These are phyloP conservation scores for Saccharum hybrid DNA, from an alignment of 202 grass and related monocot genomes.

Conservation along the genomic window DNA sequence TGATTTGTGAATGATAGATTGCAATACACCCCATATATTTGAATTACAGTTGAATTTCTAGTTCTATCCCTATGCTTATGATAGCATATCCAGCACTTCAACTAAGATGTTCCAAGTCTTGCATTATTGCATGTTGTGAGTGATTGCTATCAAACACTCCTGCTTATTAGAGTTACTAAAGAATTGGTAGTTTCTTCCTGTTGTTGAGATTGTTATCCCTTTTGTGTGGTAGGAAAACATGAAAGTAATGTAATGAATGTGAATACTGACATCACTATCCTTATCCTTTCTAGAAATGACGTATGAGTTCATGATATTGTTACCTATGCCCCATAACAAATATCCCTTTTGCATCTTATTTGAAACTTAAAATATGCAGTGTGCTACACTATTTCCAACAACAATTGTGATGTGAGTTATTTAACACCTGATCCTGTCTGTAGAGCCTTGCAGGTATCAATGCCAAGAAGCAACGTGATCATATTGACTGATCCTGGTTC, in stretches of 20 bases:
- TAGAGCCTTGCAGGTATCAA: conserved; percentile 85
- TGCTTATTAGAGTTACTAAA: neutral
- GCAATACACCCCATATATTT: too few relatives aligned
- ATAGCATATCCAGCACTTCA: neutral
- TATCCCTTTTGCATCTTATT: conserved; percentile 29
- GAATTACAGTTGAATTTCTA: neutral
- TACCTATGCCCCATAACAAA: neutral
- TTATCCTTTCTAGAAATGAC: neutral
- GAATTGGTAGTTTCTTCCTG: neutral
- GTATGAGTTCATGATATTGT: neutral
- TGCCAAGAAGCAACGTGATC: conserved; percentile 84
- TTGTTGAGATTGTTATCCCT: neutral
- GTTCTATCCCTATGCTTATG: conserved; percentile 9
- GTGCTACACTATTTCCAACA: conserved; percentile 8
- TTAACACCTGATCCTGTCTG: conserved; percentile 74
- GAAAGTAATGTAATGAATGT: neutral
- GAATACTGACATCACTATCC: conserved; percentile 17
- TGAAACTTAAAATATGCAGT: conserved; percentile 9
- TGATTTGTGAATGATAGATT: too few relatives aligned
- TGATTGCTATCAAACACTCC: conserved; percentile 15
- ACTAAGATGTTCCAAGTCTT: conserved; percentile 8
- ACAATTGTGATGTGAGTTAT: conserved; percentile 14
- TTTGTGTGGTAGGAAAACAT: neutral
- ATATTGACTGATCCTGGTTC: conserved; percentile 85
- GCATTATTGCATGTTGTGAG: conserved; percentile 24